Conservation (phyloP, 306 rosid species). For the Prunus dulcis region DNA sequence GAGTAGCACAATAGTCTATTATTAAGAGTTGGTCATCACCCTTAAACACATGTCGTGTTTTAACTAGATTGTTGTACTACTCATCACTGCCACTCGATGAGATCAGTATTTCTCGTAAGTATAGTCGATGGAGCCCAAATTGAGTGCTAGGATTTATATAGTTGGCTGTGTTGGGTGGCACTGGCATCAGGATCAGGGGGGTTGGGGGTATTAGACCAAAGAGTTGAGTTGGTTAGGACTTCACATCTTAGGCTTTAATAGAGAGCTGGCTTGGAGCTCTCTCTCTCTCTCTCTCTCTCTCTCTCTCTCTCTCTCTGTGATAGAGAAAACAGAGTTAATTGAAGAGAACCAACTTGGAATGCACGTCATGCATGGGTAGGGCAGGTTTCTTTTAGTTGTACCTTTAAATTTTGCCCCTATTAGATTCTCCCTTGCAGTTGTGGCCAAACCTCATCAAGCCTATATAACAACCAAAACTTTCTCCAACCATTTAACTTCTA, state of each 20-base stretch:
- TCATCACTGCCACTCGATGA: neutral
- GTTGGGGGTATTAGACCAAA: constrained; percentile 10
- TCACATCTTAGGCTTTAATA: constrained; percentile 33
- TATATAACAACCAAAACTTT: constrained; percentile 48
- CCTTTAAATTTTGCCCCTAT: constrained; percentile 29
- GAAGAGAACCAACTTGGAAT: constrained; percentile 33
- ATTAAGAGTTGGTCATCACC: neutral
- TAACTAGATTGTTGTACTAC: neutral
- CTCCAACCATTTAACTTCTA: constrained; percentile 18
- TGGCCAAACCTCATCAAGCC: constrained; percentile 31
- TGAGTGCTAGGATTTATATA: constrained; percentile 9
- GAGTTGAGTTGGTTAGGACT: constrained; percentile 27
- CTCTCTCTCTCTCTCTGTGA: neutral
- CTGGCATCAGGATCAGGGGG: constrained; percentile 33
- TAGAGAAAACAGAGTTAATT: neutral
- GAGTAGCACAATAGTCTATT: neutral
- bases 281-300: neutral
- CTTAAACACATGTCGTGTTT: neutral
- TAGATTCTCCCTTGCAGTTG: constrained; percentile 35
- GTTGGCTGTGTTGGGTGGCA: constrained; percentile 29
- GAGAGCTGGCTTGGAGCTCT: constrained; percentile 13
- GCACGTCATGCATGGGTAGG: constrained; percentile 57
- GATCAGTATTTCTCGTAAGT: neutral
- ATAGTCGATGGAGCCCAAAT: constrained; percentile 5
- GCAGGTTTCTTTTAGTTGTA: constrained; percentile 26